phyloP scores from a whole-genome alignment of 148 eudicot genomes.

The Silene uniflora region DNA sequence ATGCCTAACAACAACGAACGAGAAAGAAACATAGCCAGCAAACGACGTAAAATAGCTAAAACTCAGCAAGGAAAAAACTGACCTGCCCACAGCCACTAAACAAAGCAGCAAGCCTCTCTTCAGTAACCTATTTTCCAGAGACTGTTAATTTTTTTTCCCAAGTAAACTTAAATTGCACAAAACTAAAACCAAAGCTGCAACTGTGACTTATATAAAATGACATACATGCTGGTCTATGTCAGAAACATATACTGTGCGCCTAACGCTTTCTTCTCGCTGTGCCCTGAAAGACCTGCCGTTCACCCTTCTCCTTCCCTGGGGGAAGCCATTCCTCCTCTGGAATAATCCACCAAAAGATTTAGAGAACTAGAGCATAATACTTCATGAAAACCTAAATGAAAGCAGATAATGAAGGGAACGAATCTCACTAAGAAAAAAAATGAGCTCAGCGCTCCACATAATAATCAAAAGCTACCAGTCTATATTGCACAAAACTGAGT shows the following conservation, averaged over 20 bases:
- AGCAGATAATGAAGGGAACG: background rate
- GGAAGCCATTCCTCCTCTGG: constrained; percentile 55
- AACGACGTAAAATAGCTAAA: background rate
- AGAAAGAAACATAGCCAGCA: constrained; percentile 1
- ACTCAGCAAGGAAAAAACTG: constrained; percentile 19
- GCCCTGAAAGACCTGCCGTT: constrained; percentile 66
- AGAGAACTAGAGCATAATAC: background rate
- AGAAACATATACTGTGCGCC: constrained; percentile 90
- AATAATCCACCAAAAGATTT: constrained; percentile 5
- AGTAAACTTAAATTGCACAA: background rate
- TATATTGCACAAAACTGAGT: no score
- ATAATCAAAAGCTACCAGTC: background rate
- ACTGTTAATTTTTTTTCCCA: constrained; percentile 14
- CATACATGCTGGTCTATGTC: constrained; percentile 84
- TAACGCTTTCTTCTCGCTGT: constrained; percentile 82
- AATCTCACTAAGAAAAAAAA: background rate
- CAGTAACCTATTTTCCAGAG: constrained; percentile 57
- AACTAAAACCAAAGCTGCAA: background rate
- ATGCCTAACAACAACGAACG: background rate
- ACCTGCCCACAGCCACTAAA: constrained; percentile 80
- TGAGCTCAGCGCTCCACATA: background rate
- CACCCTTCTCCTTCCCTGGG: constrained; percentile 65
- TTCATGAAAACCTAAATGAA: background rate
- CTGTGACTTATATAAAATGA: background rate
- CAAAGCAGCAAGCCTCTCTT: constrained; percentile 84